phyloP scores from a whole-genome alignment of 768 basidiomycete genomes.

The Boletellus ananiceps region DNA sequence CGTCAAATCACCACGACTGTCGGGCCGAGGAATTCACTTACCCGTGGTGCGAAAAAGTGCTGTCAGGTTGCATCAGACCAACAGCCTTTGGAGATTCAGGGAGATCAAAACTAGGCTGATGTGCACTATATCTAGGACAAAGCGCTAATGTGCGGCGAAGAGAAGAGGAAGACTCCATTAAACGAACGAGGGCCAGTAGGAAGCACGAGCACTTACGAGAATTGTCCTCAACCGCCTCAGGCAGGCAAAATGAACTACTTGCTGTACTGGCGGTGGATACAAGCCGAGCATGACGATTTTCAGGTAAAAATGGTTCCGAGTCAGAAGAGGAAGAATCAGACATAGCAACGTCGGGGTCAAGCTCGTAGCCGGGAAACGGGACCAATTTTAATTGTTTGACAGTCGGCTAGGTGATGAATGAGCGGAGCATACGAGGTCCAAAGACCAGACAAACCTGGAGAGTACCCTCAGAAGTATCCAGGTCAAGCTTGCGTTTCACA shows the following conservation, averaged over 20 bases:
- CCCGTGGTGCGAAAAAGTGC: constrained; percentile 66
- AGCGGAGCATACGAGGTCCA: constrained; percentile 12
- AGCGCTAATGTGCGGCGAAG: constrained; percentile 20
- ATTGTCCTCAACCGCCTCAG: constrained; percentile 41
- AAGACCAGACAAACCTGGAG: constrained; percentile 39
- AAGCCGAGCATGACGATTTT: constrained; percentile 55
- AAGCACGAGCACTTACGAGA: constrained; percentile 41
- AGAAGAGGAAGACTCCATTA: background rate
- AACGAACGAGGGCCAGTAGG: background rate
- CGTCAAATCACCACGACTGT: constrained; percentile 11
- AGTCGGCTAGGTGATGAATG: constrained; percentile 34
- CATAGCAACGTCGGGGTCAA: constrained; percentile 69
- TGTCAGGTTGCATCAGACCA: constrained; percentile 65
- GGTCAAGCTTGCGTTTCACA: constrained; percentile 71
- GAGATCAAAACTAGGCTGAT: constrained; percentile 52
- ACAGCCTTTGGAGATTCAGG: constrained; percentile 46
- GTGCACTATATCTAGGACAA: constrained; percentile 62
- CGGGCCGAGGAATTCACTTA: constrained; percentile 34
- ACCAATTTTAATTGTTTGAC: constrained; percentile 71
- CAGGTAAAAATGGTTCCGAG: constrained; percentile 52
- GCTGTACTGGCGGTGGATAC: constrained; percentile 61
- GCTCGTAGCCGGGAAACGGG: constrained; percentile 64
- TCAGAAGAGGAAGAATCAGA: constrained; percentile 50
- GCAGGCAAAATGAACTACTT: constrained; percentile 43
- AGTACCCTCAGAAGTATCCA: constrained; percentile 50